Conservation (phyloP, 2,329 filamentous ascomycete species). For the Fusarium compactum region DNA sequence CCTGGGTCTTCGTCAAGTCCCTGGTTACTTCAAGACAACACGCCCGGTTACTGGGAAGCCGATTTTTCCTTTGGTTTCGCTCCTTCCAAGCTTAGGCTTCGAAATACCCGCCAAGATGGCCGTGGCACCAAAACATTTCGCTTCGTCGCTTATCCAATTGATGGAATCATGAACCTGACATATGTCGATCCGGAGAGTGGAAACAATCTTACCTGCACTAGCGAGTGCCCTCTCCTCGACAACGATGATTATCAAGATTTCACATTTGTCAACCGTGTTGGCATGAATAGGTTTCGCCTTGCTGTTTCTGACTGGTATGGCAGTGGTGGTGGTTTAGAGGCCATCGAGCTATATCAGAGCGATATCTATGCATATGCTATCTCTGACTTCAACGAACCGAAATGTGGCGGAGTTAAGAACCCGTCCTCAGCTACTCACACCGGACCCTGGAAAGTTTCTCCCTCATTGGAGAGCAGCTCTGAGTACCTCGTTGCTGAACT, state of each 20-base stretch:
- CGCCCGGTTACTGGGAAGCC: slow-evolving; percentile 85
- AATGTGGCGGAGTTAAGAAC: slow-evolving; percentile 72
- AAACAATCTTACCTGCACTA: slow-evolving; percentile 78
- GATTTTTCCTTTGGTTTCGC: slow-evolving; percentile 85
- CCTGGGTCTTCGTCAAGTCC: slow-evolving; percentile 76
- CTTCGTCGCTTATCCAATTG: slow-evolving; percentile 85
- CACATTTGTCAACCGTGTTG: slow-evolving; percentile 85
- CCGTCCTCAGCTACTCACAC: slow-evolving; percentile 75
- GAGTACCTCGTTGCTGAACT: slow-evolving; percentile 81
- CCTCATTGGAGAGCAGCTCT: slow-evolving; percentile 76
- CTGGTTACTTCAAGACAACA: slow-evolving; percentile 81
- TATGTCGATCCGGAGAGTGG: slow-evolving; percentile 83
- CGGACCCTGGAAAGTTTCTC: slow-evolving; percentile 79
- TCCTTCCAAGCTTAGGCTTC: slow-evolving; percentile 87
- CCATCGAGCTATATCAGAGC: slow-evolving; percentile 88
- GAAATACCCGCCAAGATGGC: slow-evolving; percentile 87
- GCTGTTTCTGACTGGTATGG: slow-evolving; percentile 92
- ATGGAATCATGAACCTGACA: slow-evolving; percentile 96
- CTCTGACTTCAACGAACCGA: slow-evolving; percentile 87
- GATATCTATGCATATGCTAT: slow-evolving; percentile 89
- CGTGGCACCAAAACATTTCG: slow-evolving; percentile 90
- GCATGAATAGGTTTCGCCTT: slow-evolving; percentile 88
- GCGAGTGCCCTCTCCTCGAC: slow-evolving; percentile 84
- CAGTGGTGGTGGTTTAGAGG: slow-evolving; percentile 82
- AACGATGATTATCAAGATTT: slow-evolving; percentile 86